Conservation (phyloP, 2,329 filamentous ascomycete genomes). For the Cordyceps pruinosa region DNA sequence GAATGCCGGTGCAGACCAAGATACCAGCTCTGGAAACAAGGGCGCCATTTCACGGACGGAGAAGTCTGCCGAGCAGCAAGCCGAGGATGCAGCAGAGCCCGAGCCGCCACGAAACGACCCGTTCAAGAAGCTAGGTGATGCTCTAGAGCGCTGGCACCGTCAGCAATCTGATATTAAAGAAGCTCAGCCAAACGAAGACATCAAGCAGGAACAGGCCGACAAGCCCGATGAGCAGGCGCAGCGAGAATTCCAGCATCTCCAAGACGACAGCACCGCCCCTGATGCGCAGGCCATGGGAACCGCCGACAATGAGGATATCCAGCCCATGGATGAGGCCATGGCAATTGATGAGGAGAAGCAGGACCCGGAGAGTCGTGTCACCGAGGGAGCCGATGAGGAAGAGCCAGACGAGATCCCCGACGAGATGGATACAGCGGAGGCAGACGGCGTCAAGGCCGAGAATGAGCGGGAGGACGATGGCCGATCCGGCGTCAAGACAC, state of each 20-base stretch:
- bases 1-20: constrained; percentile 56
- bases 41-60: constrained; percentile 45
- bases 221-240: constrained; percentile 64
- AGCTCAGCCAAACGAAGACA: constrained; percentile 36
- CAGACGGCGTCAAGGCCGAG: constrained; percentile 28
- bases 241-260: constrained; percentile 89
- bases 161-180: constrained; percentile 77
- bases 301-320: constrained; percentile 79
- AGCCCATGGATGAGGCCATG: constrained; percentile 80
- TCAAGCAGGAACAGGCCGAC: constrained; percentile 36
- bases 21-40: constrained; percentile 57
- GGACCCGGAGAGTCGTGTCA: constrained; percentile 37
- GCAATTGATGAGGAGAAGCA: constrained; percentile 68
- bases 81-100: constrained; percentile 38
- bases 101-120: constrained; percentile 51
- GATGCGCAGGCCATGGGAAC: constrained; percentile 89
- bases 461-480: constrained; percentile 46
- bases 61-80: constrained; percentile 37
- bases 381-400: constrained; percentile 44
- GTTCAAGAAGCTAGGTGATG: constrained; percentile 92
- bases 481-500: constrained; percentile 53
- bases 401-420: constrained; percentile 39
- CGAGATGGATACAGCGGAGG: constrained; percentile 35
- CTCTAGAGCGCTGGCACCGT: constrained; percentile 86
- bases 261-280: constrained; percentile 71